A percentile compares a stretch with the other conserved stretches of the same genome.
Conservation (phyloP, 2,329 filamentous ascomycete species). For the Hirsutella thompsonii region DNA sequence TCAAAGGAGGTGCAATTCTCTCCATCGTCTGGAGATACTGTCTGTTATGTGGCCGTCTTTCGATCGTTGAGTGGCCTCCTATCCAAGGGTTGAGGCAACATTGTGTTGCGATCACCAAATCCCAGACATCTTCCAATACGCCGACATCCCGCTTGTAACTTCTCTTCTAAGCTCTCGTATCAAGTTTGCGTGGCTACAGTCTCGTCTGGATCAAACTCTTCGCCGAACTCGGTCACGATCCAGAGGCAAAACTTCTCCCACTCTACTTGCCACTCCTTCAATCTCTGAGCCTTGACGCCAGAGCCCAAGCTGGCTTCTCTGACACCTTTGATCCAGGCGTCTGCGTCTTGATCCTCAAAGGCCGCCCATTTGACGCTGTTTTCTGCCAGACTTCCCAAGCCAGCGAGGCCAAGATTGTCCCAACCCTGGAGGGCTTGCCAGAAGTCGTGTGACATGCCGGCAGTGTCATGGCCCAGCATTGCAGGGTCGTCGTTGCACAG, state of each 20-base stretch:
- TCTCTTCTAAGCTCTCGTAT: too few relatives aligned
- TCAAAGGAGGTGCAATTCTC: too few relatives aligned
- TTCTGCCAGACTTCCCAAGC: slow-evolving; percentile 76
- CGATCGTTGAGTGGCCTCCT: background rate
- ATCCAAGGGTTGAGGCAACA: too few relatives aligned
- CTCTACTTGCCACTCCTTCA: slow-evolving; percentile 66
- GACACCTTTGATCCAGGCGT: slow-evolving; percentile 61
- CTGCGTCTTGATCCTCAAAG: slow-evolving; percentile 64
- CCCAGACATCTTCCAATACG: background rate
- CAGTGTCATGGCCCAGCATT: slow-evolving; percentile 70
- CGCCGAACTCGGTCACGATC: slow-evolving; percentile 66
- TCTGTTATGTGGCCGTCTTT: too few relatives aligned
- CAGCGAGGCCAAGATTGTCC: slow-evolving; percentile 81
- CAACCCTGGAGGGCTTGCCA: slow-evolving; percentile 88
- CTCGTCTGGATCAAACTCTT: slow-evolving; percentile 39
- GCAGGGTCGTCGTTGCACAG: slow-evolving; percentile 88
- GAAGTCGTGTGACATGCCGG: slow-evolving; percentile 82
- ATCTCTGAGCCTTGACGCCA: slow-evolving; percentile 54
- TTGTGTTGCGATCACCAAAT: too few relatives aligned
- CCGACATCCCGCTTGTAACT: too few relatives aligned
- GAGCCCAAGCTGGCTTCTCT: slow-evolving; percentile 60
- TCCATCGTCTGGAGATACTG: too few relatives aligned
- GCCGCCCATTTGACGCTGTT: slow-evolving; percentile 86
- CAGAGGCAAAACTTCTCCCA: slow-evolving; percentile 90
- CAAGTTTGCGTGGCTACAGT: too few relatives aligned